These are phyloP conservation scores for Fonsecaea multimorphosa DNA, from an alignment of 2,329 filamentous ascomycete genomes.

Conservation along the genomic window DNA sequence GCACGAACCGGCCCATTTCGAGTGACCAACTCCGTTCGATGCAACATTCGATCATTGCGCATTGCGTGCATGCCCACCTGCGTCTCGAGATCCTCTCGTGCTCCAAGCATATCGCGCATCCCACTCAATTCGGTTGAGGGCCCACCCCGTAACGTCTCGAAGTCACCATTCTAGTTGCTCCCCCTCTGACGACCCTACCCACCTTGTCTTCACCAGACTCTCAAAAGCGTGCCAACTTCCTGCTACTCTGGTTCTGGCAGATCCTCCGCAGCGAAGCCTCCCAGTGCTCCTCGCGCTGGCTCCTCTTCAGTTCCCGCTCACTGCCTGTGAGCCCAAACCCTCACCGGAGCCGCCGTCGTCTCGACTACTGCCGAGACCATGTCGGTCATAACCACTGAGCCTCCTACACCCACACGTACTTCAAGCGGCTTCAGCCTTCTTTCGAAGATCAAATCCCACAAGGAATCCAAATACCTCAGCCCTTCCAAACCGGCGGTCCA, in stretches of 20 bases:
- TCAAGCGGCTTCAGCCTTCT: constrained; percentile 33
- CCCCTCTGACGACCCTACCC: not conserved
- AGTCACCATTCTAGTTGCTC: not conserved
- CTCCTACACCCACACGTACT: constrained; percentile 24
- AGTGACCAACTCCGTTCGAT: constrained; percentile 16
- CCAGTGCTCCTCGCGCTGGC: constrained; percentile 17
- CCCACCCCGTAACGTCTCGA: not conserved
- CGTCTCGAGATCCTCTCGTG: constrained; percentile 26
- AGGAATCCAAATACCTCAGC: constrained; percentile 27
- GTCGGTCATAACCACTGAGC: constrained; percentile 29
- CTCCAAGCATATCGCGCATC: constrained; percentile 1
- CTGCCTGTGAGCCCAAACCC: constrained; percentile 16
- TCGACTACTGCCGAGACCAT: constrained; percentile 16
- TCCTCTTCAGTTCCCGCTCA: constrained; percentile 22
- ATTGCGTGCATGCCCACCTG: constrained; percentile 6
- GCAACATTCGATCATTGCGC: not conserved
- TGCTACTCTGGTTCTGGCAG: not conserved
- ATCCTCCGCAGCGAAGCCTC: not conserved
- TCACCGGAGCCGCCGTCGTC: not conserved
- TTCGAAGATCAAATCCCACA: constrained; percentile 34
- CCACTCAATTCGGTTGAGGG: not conserved
- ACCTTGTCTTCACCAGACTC: not conserved
- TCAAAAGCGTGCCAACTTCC: constrained; percentile 16
- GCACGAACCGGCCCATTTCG: not conserved
- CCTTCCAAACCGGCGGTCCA: constrained; percentile 12